Evolutionary conservation across 2,329 filamentous ascomycete species (phyloP).

Genomic region (Huntiella moniliformis): DNA sequence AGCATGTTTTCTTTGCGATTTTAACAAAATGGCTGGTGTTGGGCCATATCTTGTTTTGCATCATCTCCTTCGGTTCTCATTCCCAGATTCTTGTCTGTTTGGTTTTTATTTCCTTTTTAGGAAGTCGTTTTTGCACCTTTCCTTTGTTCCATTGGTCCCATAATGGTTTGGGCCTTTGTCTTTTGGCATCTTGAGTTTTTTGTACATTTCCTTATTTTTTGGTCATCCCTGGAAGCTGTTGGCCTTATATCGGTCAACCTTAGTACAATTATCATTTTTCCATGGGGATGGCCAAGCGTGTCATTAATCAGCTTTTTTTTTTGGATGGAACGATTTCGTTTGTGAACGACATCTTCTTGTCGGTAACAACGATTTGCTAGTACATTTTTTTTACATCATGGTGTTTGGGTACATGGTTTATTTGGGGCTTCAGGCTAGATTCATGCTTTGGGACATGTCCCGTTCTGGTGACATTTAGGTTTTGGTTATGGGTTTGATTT

Average conservation of each 20-base stretch:
- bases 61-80: neutral
- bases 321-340: neutral
- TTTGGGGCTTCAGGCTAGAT: neutral
- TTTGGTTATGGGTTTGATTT: too few relatives aligned
- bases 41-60: neutral
- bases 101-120: slow-evolving; percentile 1
- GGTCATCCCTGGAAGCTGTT: neutral
- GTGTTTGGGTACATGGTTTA: neutral
- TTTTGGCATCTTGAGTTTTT: neutral
- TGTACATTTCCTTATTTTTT: neutral
- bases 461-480: too few relatives aligned
- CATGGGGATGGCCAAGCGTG: too few relatives aligned
- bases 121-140: neutral
- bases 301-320: too few relatives aligned
- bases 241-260: too few relatives aligned
- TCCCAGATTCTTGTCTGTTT: neutral
- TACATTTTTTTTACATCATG: neutral
- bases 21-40: neutral
- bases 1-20: neutral
- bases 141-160: neutral
- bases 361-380: neutral
- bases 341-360: neutral
- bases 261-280: too few relatives aligned
- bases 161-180: neutral
- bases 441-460: too few relatives aligned